Evolutionary conservation across 78 protist genomes (phyloP).

Genomic region (Blattamonas nauphoetae): DNA sequence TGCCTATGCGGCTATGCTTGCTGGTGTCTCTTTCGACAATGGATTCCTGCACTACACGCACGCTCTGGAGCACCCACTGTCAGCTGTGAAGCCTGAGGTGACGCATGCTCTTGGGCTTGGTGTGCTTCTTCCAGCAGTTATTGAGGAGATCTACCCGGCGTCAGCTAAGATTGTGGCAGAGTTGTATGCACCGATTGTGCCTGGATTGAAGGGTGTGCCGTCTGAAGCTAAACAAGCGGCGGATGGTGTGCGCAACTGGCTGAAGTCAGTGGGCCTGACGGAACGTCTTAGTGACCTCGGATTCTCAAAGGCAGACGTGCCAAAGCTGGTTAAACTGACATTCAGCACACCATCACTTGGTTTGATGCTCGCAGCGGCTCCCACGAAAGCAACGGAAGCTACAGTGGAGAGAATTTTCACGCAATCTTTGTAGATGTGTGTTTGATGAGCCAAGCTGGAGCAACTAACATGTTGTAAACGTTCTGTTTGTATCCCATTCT

Average conservation of each 20-base stretch:
- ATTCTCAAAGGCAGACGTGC: neutral
- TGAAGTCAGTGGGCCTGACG: constrained; percentile 4
- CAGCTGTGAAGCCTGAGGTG: constrained; percentile 10
- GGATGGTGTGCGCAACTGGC: neutral
- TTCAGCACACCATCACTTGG: too few species aligned
- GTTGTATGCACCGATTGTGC: too few species aligned
- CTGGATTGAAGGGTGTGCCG: neutral
- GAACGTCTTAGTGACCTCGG: neutral
- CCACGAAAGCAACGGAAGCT: too few species aligned
- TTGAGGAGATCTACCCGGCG: neutral
- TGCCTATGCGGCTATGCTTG: neutral
- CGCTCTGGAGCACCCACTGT: constrained; percentile 25
- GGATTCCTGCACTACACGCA: too few species aligned
- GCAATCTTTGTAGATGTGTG: too few species aligned
- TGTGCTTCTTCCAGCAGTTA: constrained; percentile 8
- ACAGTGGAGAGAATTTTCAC: too few species aligned
- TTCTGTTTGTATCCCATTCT: too few species aligned
- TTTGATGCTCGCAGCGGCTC: too few species aligned
- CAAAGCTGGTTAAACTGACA: neutral
- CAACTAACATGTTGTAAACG: too few species aligned
- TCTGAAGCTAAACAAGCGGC: constrained; percentile 6
- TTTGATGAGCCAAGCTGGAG: too few species aligned
- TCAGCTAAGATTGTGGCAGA: neutral
- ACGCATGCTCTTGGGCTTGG: constrained; percentile 19
- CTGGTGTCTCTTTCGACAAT: constrained; percentile 13